Percentiles rank a stretch among this genome's conserved stretches.
phyloP scores from a whole-genome alignment of 2,329 filamentous ascomycete genomes.

The Pseudogymnoascus sp. region DNA sequence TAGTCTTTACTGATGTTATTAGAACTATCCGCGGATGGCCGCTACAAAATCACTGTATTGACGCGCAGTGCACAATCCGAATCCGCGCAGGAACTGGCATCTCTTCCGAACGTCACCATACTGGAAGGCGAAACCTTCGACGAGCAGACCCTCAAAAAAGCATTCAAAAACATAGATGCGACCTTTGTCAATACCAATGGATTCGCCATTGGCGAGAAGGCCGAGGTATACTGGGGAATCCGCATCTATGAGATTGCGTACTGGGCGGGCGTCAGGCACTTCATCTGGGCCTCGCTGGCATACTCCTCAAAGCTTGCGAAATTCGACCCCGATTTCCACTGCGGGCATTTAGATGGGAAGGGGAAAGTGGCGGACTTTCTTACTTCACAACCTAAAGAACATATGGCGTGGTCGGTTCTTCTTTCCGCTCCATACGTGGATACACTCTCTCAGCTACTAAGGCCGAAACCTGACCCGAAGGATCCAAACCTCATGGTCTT shows the following conservation, averaged over 20 bases:
- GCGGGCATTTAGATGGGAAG: constrained; percentile 21
- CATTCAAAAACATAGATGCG: constrained; percentile 18
- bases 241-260: constrained; percentile 22
- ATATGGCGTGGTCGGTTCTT: constrained; percentile 21
- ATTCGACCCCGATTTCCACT: constrained; percentile 15
- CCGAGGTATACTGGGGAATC: constrained; percentile 22
- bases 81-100: constrained; percentile 17
- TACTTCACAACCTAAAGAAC: constrained; percentile 13
- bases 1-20: background rate
- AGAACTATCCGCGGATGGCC: background rate
- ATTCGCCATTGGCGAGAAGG: constrained; percentile 24
- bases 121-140: constrained; percentile 24
- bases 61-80: constrained; percentile 12
- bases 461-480: constrained; percentile 13
- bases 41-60: constrained; percentile 12
- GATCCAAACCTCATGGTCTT: constrained; percentile 14
- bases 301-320: constrained; percentile 15
- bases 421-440: constrained; percentile 23
- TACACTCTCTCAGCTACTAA: constrained; percentile 15
- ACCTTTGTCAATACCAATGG: constrained; percentile 23
- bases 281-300: constrained; percentile 18
- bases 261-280: constrained; percentile 18
- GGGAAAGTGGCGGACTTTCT: constrained; percentile 20
- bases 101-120: constrained; percentile 20
- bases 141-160: constrained; percentile 16